phyloP scores from a whole-genome alignment of 345 rosid genomes.

The Cardiospermum halicacabum region DNA sequence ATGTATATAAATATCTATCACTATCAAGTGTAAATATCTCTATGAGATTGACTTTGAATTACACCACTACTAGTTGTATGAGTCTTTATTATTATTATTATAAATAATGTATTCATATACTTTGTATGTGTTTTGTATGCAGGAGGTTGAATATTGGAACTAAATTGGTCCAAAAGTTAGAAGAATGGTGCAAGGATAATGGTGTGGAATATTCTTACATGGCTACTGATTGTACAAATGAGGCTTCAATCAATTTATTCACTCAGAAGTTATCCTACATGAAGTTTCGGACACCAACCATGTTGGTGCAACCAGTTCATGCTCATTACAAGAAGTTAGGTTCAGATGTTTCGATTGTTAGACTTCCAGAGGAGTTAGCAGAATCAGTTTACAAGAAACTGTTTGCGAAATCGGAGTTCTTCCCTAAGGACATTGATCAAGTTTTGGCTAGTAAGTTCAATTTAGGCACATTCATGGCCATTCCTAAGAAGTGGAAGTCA shows the following conservation, averaged over 20 bases:
- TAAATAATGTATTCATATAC: too few species aligned
- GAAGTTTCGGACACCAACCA: conserved; percentile 49
- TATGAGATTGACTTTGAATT: too few species aligned
- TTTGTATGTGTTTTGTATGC: conserved; percentile 14
- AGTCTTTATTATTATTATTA: too few species aligned
- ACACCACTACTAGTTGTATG: too few species aligned
- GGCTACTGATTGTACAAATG: conserved; percentile 66
- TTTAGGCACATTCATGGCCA: conserved; percentile 69
- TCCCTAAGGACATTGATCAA: conserved; percentile 49
- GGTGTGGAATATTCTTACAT: conserved; percentile 67
- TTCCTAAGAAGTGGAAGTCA: conserved; percentile 24
- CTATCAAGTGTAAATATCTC: background rate
- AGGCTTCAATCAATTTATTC: conserved; percentile 63
- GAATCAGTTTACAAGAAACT: conserved; percentile 34
- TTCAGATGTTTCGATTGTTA: conserved; percentile 31
- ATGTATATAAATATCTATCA: background rate
- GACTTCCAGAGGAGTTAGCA: conserved; percentile 27
- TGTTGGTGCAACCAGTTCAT: conserved; percentile 74
- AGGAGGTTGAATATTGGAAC: conserved; percentile 69
- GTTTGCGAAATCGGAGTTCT: conserved; percentile 49
- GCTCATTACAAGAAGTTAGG: conserved; percentile 45
- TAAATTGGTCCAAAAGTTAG: conserved; percentile 47
- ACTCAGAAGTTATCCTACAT: conserved; percentile 44
- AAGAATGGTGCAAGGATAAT: conserved; percentile 59
- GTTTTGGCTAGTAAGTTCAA: conserved; percentile 40